These are phyloP conservation scores for Mycena leptocephala DNA, from an alignment of 768 basidiomycete species.

Conservation along the genomic window DNA sequence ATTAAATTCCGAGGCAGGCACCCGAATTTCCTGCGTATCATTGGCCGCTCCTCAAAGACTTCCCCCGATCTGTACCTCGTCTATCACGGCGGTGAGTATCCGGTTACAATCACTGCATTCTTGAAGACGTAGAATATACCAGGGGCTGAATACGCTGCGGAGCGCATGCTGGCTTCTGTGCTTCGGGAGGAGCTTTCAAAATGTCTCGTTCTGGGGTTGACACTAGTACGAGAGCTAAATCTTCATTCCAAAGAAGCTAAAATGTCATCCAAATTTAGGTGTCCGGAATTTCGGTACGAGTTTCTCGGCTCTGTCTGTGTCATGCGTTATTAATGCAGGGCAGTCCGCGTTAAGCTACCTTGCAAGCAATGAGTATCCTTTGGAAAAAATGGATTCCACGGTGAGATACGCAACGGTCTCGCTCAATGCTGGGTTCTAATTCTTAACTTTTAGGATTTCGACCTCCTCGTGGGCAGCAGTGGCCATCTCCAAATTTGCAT, in stretches of 20 bases:
- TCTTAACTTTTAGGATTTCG: background rate
- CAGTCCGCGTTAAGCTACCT: background rate
- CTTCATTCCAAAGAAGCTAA: background rate
- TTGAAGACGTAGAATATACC: too few relatives aligned
- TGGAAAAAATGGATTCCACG: background rate
- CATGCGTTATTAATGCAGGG: background rate
- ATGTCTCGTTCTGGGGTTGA: background rate
- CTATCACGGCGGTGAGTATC: background rate
- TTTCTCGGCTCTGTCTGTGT: background rate
- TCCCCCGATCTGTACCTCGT: background rate
- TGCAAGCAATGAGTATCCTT: background rate
- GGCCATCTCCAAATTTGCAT: background rate
- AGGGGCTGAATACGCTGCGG: background rate
- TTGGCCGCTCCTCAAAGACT: background rate
- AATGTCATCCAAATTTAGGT: background rate
- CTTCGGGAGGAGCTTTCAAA: background rate
- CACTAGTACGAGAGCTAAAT: background rate
- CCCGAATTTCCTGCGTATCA: background rate
- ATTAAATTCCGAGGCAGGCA: background rate
- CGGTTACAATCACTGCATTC: background rate
- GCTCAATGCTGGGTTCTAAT: background rate
- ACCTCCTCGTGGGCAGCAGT: background rate
- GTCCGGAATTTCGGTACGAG: background rate
- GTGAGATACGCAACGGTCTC: background rate
- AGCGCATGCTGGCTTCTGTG: constrained; percentile 1